Evolutionary conservation across 2,329 filamentous ascomycete species (phyloP).

Genomic region (Pseudogymnoascus sp.): DNA sequence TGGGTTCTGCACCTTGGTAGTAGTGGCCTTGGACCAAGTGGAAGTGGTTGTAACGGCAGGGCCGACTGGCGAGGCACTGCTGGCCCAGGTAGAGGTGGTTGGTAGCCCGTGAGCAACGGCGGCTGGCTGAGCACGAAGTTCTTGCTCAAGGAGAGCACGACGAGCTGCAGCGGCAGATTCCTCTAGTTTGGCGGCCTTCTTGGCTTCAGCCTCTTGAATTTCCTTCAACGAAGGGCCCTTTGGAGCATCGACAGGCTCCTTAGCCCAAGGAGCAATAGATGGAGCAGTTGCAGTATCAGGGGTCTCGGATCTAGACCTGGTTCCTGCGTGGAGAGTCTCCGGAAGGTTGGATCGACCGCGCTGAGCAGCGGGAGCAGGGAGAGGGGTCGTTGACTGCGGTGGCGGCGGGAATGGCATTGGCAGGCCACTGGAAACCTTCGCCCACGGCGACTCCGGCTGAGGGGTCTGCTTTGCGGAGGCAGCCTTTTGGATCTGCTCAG

Average conservation of each 20-base stretch:
- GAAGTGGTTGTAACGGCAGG: slow-evolving; percentile 23
- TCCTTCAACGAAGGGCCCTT: slow-evolving; percentile 91
- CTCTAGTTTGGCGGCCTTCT: slow-evolving; percentile 83
- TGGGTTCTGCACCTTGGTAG: slow-evolving; percentile 31
- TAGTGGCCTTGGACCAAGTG: slow-evolving; percentile 41
- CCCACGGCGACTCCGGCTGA: slow-evolving; percentile 46
- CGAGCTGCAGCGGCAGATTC: slow-evolving; percentile 70
- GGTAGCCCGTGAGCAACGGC: slow-evolving; percentile 71
- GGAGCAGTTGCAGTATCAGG: slow-evolving; percentile 51
- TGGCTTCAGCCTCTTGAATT: slow-evolving; percentile 92
- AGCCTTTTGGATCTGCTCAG: slow-evolving; percentile 77
- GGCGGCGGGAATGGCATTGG: slow-evolving; percentile 67
- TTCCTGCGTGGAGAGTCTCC: slow-evolving; percentile 51
- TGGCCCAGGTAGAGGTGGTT: slow-evolving; percentile 73
- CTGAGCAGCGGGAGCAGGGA: slow-evolving; percentile 84
- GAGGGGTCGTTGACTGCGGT: slow-evolving; percentile 66
- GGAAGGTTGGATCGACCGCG: slow-evolving; percentile 76
- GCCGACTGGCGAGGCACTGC: slow-evolving; percentile 26
- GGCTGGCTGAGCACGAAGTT: slow-evolving; percentile 54
- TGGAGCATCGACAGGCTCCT: slow-evolving; percentile 64
- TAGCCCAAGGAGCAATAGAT: slow-evolving; percentile 90
- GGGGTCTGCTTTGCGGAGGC: slow-evolving; percentile 48
- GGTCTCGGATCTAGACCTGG: slow-evolving; percentile 61
- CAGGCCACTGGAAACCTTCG: slow-evolving; percentile 53
- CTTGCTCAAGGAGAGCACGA: slow-evolving; percentile 71